Evolutionary conservation across 495 filamentous ascomycete genomes (phyloP).

Genomic region (Xylona heveae): DNA sequence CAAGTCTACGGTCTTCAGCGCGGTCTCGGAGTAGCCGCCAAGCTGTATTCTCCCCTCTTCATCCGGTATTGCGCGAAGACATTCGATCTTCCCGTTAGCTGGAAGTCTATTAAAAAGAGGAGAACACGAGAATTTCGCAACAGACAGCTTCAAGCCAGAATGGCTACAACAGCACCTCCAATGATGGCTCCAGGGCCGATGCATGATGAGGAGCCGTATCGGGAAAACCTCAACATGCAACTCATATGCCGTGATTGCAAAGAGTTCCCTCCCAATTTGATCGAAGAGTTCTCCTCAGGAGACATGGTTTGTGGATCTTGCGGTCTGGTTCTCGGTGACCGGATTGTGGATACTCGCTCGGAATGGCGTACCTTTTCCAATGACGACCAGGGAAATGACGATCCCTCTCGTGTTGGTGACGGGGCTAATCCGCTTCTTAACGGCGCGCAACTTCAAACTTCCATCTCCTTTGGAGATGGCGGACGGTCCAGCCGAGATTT

Average conservation of each 20-base stretch:
- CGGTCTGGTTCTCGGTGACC: conserved; percentile 75
- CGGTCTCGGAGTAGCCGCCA: conserved; percentile 21
- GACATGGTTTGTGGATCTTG: conserved; percentile 86
- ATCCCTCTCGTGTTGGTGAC: conserved; percentile 94
- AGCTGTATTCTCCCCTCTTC: conserved; percentile 45
- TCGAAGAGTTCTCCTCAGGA: conserved; percentile 77
- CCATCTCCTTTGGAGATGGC: conserved; percentile 64
- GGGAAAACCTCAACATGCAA: conserved; percentile 62
- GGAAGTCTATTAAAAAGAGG: no score
- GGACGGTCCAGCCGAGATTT: conserved; percentile 47
- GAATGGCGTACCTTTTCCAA: conserved; percentile 99
- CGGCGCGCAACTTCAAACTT: conserved; percentile 80
- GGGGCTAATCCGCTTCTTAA: conserved; percentile 70
- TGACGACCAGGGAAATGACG: conserved; percentile 83
- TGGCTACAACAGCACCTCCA: conserved; percentile 14
- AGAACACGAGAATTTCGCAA: conserved; percentile 6
- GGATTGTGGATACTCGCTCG: conserved; percentile 82
- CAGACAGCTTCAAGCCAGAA: conserved; percentile 9
- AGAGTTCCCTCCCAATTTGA: conserved; percentile 73
- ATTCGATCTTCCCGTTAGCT: no score
- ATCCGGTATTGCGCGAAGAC: conserved; percentile 26
- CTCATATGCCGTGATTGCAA: conserved; percentile 78
- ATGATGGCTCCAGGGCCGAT: conserved; percentile 13
- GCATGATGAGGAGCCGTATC: conserved; percentile 24
- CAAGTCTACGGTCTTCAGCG: no score